These are phyloP conservation scores for Neurospora sp. DNA, from an alignment of 495 filamentous ascomycete genomes.

Conservation along the genomic window DNA sequence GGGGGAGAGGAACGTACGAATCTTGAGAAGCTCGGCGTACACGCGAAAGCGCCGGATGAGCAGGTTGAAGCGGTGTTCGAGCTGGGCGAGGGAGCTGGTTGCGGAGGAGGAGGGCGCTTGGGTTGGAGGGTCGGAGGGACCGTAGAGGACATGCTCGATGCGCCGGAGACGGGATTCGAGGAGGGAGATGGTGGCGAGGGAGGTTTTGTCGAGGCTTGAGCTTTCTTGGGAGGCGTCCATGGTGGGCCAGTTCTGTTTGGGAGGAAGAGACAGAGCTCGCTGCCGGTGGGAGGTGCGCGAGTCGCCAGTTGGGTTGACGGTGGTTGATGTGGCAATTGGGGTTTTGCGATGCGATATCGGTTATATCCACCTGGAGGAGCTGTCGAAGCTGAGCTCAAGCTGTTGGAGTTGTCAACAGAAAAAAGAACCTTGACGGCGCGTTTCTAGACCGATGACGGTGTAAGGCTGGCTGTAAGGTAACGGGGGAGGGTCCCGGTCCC, in stretches of 20 bases:
- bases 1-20: constrained; percentile 25
- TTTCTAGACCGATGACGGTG: not conserved
- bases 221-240: not conserved
- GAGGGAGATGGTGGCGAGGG: constrained; percentile 57
- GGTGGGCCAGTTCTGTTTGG: not conserved
- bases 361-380: too few relatives aligned
- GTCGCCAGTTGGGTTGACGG: not conserved
- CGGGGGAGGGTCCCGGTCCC: not conserved
- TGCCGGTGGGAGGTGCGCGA: not conserved
- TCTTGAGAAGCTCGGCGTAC: constrained; percentile 39
- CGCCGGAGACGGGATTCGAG: constrained; percentile 67
- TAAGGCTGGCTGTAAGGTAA: not conserved
- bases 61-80: constrained; percentile 46
- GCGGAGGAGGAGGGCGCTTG: constrained; percentile 32
- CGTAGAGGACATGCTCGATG: constrained; percentile 65
- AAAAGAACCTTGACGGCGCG: not conserved
- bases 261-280: not conserved
- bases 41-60: constrained; percentile 32
- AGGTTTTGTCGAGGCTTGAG: constrained; percentile 36
- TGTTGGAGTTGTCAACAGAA: not conserved
- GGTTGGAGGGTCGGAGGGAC: constrained; percentile 28
- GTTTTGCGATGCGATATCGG: too few relatives aligned
- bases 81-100: constrained; percentile 45
- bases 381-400: not conserved
- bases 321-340: not conserved